These are phyloP conservation scores for Shiraia bambusicola DNA, from an alignment of 2,329 filamentous ascomycete species.

Conservation along the genomic window DNA sequence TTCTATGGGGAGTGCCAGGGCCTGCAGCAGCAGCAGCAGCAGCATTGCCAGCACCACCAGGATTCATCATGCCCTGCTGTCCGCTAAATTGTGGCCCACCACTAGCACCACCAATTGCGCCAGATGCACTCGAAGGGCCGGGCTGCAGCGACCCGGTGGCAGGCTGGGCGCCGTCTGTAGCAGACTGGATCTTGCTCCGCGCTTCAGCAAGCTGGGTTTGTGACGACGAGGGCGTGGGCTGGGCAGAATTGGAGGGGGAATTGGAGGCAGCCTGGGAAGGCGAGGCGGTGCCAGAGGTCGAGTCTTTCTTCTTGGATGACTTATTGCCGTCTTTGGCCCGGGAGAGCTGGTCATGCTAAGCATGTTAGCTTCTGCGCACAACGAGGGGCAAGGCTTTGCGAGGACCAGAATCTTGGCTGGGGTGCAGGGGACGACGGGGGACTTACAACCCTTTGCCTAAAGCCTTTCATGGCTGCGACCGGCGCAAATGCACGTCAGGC, in stretches of 20 bases:
- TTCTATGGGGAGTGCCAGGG: slow-evolving; percentile 62
- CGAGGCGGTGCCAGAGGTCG: slow-evolving; percentile 70
- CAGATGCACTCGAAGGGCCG: slow-evolving; percentile 34
- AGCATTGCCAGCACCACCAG: slow-evolving; percentile 49
- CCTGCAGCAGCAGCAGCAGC: slow-evolving; percentile 49
- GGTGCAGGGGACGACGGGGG: slow-evolving; percentile 27
- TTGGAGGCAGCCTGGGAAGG: slow-evolving; percentile 64
- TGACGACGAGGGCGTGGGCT: slow-evolving; percentile 82
- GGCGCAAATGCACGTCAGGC: slow-evolving; percentile 34
- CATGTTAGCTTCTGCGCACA: slow-evolving; percentile 50
- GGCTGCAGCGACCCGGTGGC: slow-evolving; percentile 32
- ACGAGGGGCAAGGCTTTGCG: slow-evolving; percentile 22
- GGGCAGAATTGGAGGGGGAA: slow-evolving; percentile 62
- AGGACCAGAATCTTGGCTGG: slow-evolving; percentile 27
- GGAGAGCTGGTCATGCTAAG: slow-evolving; percentile 79
- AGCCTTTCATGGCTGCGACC: slow-evolving; percentile 81
- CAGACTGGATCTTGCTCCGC: slow-evolving; percentile 75
- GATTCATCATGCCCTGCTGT: slow-evolving; percentile 30
- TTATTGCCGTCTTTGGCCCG: slow-evolving; percentile 79
- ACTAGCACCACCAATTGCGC: slow-evolving; percentile 28
- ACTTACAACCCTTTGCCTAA: slow-evolving; percentile 95
- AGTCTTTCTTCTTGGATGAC: slow-evolving; percentile 68
- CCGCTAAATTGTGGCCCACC: slow-evolving; percentile 37
- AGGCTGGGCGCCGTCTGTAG: slow-evolving; percentile 34
- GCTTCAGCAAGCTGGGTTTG: slow-evolving; percentile 82